Evolutionary conservation across 768 basidiomycete genomes (phyloP), one percentile per base, ranked within the genome.

Genomic region (Cyclocybe cylindracea): DNA sequence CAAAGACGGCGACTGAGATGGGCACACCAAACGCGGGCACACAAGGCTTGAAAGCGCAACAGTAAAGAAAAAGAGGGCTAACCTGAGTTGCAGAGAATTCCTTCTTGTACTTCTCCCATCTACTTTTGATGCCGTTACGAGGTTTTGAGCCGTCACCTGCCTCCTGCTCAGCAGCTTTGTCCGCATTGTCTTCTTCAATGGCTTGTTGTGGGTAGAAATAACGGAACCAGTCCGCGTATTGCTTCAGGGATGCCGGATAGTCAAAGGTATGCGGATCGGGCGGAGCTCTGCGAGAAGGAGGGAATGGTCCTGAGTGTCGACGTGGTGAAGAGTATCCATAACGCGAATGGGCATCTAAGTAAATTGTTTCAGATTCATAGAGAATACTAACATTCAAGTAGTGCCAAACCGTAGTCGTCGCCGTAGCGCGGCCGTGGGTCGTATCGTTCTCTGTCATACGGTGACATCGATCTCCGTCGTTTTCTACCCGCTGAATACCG

Each of bases 61-160:
- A 53, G 62, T 58, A 40, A 39, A 44, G 50, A 55, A 45, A 55
- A 59, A 48, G 45, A 56, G 58, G 62, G 78, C 87, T 76, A 64
- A 95, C 94, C 87, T 97, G 94, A 53, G 82, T 81, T 41, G 85
- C 86, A 49, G 86, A 77, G 66, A 94, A 95, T 46, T 90, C 87
- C 70, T 94, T 94, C 73, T 94, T 92, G 68, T 97, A 96, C 64
- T 91, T 91, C 69, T 96, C 93, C 86, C 94, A 97, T 44, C 84
- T 83, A 54, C 80, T 69, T 69, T 84, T 86, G 70, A 92, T 92
- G 47, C 89, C 90, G 57, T 90, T 89, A 38, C 90, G 84, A 39
- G 91, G 90, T 66, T 89, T 91, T 24, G 85, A 78, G 35, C 89
- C 89, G 62, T 91, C 86, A 13, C 84, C 89, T 7, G 89, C 89